A percentile compares a stretch with the other conserved stretches of the same genome.
phyloP scores from a whole-genome alignment of 2,329 filamentous ascomycete species.

The Helminthosporium solani region DNA sequence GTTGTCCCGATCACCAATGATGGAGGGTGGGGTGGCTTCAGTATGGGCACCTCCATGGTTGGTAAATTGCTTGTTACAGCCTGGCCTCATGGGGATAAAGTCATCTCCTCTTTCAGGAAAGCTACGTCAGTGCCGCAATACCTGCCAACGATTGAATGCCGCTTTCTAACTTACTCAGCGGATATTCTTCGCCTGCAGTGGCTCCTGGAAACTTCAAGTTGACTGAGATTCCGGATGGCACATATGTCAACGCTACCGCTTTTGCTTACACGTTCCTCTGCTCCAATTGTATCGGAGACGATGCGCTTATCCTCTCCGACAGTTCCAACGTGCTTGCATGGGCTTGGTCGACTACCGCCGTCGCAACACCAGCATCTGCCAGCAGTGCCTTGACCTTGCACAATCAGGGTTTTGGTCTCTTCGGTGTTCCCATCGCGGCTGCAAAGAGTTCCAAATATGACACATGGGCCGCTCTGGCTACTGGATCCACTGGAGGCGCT shows the following conservation, averaged over 20 bases:
- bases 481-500: conserved; percentile 13
- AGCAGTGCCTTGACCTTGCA: conserved; percentile 32
- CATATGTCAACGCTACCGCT: conserved; percentile 55
- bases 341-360: conserved; percentile 28
- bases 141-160: neutral
- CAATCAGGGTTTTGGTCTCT: conserved; percentile 34
- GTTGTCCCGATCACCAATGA: conserved; percentile 46
- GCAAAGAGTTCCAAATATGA: conserved; percentile 35
- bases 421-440: conserved; percentile 30
- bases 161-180: conserved; percentile 16
- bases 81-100: conserved; percentile 53
- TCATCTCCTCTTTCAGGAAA: conserved; percentile 50
- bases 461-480: conserved; percentile 39
- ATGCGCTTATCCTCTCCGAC: conserved; percentile 28
- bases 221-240: conserved; percentile 52
- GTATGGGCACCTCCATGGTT: conserved; percentile 52
- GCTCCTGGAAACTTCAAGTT: conserved; percentile 47
- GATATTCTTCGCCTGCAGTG: conserved; percentile 52
- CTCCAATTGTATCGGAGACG: conserved; percentile 36
- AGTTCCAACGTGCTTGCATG: conserved; percentile 34
- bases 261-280: conserved; percentile 59
- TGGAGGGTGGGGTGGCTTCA: conserved; percentile 54
- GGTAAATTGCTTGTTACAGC: conserved; percentile 53
- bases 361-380: conserved; percentile 26
- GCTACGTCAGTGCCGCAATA: conserved; percentile 26